Evolutionary conservation across 2,329 filamentous ascomycete genomes (phyloP).

Genomic region (Hymenoscyphus scutula): DNA sequence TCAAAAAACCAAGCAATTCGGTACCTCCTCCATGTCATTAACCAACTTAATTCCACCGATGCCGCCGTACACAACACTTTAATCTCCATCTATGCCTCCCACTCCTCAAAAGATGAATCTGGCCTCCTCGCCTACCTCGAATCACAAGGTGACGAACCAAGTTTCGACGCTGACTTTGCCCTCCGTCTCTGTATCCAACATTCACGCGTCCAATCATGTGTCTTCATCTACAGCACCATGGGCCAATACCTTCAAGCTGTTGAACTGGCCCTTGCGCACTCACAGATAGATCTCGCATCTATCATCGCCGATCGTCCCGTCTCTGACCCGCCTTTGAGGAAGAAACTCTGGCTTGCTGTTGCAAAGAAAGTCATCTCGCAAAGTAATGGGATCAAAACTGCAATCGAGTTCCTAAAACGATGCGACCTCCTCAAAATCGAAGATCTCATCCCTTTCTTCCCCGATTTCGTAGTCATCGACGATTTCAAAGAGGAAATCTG

Average conservation of each 20-base stretch:
- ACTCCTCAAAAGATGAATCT: conserved; percentile 78
- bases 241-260: conserved; percentile 91
- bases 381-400: conserved; percentile 82
- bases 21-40: conserved; percentile 91
- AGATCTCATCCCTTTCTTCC: conserved; percentile 96
- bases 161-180: conserved; percentile 94
- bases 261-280: conserved; percentile 84
- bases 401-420: conserved; percentile 88
- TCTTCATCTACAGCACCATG: conserved; percentile 98
- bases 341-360: conserved; percentile 93
- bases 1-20: conserved; percentile 85
- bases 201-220: conserved; percentile 86
- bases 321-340: conserved; percentile 75
- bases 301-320: conserved; percentile 84
- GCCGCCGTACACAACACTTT: conserved; percentile 95
- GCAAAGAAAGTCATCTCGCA: conserved; percentile 91
- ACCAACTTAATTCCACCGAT: conserved; percentile 74
- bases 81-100: conserved; percentile 91
- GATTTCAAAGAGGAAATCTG: conserved; percentile 99
- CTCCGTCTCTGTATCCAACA: conserved; percentile 93
- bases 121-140: conserved; percentile 86
- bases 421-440: conserved; percentile 93
- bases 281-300: conserved; percentile 85
- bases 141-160: conserved; percentile 80
- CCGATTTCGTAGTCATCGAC: conserved; percentile 97